Conservation (phyloP, 1,139 yeast species). For the Kluyveromyces sp. region DNA sequence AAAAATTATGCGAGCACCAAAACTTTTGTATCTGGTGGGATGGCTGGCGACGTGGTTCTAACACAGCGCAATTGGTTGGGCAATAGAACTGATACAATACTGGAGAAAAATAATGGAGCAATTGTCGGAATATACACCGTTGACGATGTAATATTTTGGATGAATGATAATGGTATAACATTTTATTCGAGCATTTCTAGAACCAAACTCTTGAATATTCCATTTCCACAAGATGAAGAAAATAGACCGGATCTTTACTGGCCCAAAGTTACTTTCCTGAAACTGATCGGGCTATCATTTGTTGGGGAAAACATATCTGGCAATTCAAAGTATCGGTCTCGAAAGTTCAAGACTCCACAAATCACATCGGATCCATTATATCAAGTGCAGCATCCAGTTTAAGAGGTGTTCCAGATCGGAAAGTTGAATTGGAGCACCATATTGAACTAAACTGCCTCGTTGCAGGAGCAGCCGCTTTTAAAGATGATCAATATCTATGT, state of each 20-base stretch:
- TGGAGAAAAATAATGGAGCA: constrained; percentile 63
- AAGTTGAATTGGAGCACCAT: constrained; percentile 43
- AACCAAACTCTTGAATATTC: constrained; percentile 41
- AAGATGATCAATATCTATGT: constrained; percentile 56
- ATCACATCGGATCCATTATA: constrained; percentile 32
- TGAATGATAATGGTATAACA: constrained; percentile 74
- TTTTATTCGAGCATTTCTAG: constrained; percentile 45
- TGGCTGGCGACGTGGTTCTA: constrained; percentile 72
- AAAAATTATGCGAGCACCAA: constrained; percentile 53
- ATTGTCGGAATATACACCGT: constrained; percentile 56
- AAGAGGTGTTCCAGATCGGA: constrained; percentile 47
- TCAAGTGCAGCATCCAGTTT: constrained; percentile 69
- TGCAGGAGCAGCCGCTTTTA: constrained; percentile 71
- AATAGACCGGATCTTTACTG: constrained; percentile 70
- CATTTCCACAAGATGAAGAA: constrained; percentile 46
- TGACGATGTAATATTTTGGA: constrained; percentile 70
- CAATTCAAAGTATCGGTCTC: constrained; percentile 42
- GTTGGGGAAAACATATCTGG: constrained; percentile 84
- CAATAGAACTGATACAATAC: constrained; percentile 55
- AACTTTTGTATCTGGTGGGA: constrained; percentile 81
- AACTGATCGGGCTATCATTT: constrained; percentile 59
- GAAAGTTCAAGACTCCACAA: constrained; percentile 11
- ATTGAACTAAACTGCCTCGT: constrained; percentile 44
- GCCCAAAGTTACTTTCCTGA: constrained; percentile 74
- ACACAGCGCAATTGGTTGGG: constrained; percentile 86